Evolutionary conservation across 2,329 filamentous ascomycete species (phyloP).

Genomic region (Diaporthe citriasiana): DNA sequence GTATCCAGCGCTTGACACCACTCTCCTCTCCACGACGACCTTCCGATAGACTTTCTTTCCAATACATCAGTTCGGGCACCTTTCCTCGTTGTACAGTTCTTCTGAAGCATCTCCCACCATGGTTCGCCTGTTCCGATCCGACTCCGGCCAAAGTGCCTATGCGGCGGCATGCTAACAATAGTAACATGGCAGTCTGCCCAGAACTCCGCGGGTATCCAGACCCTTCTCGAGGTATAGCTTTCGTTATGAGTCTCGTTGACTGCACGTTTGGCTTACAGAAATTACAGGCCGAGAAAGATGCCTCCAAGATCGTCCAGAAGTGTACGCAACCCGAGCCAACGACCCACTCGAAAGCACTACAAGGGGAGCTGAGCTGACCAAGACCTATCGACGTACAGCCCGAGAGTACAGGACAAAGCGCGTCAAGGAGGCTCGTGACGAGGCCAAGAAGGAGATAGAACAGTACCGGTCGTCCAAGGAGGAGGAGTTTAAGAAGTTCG

Average conservation of each 20-base stretch:
- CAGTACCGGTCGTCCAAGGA: constrained; percentile 93
- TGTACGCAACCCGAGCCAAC: constrained; percentile 69
- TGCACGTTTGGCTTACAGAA: constrained; percentile 37
- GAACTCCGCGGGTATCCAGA: constrained; percentile 98
- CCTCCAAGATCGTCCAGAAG: constrained; percentile 99
- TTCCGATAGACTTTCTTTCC: background rate
- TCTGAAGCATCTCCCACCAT: constrained; percentile 28
- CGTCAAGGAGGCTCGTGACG: constrained; percentile 94
- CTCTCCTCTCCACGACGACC: constrained; percentile 7
- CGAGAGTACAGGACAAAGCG: constrained; percentile 86
- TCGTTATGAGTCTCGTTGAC: accelerated
- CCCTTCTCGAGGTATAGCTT: constrained; percentile 90
- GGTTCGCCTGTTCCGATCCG: constrained; percentile 40
- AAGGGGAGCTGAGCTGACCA: constrained; percentile 4
- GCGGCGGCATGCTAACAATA: constrained; percentile 43
- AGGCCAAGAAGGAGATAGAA: constrained; percentile 98
- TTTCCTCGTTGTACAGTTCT: too few species aligned
- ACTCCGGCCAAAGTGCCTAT: background rate
- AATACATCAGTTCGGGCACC: background rate
- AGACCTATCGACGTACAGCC: constrained; percentile 28
- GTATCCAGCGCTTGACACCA: background rate
- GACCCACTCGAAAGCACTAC: background rate
- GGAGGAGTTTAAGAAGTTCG: constrained; percentile 93
- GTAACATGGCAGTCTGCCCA: constrained; percentile 82
- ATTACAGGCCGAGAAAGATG: constrained; percentile 91